Evolutionary conservation across 768 basidiomycete species (phyloP).

Genomic region (Amanita pallidorosea): DNA sequence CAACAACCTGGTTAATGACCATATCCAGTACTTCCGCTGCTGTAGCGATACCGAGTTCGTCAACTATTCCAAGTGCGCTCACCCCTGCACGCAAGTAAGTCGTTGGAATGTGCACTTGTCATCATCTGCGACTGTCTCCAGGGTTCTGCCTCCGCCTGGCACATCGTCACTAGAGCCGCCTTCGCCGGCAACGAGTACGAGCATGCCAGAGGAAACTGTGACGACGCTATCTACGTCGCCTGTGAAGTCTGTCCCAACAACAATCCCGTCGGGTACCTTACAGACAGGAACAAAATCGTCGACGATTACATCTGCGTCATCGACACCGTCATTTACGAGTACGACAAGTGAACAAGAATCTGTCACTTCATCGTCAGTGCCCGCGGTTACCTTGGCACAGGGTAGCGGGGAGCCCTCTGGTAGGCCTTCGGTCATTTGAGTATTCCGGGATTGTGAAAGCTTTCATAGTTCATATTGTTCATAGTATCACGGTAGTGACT

Average conservation of each 20-base stretch:
- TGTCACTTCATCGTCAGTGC: not conserved
- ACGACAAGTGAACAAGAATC: not conserved
- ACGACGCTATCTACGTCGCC: not conserved
- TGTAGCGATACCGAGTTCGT: no score
- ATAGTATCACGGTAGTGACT: constrained; percentile 12
- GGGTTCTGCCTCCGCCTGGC: not conserved
- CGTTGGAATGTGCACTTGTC: not conserved
- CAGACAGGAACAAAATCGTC: not conserved
- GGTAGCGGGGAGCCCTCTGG: not conserved
- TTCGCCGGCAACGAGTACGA: not conserved
- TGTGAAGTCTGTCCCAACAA: not conserved
- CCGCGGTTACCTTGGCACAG: not conserved
- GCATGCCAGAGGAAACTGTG: not conserved
- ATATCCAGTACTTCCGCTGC: not conserved
- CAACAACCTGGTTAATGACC: not conserved
- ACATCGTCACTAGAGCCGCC: not conserved
- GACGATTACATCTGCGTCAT: not conserved
- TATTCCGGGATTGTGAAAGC: not conserved
- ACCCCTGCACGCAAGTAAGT: not conserved
- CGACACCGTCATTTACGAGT: not conserved
- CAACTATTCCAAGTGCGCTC: not conserved
- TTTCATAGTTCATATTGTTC: constrained; percentile 10
- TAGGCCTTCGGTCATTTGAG: not conserved
- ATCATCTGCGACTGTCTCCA: not conserved
- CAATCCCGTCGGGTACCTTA: not conserved